Evolutionary conservation across 2,329 filamentous ascomycete genomes (phyloP), one percentile per base, ranked within the genome.

Genomic region (Fusarium tuaranense): DNA sequence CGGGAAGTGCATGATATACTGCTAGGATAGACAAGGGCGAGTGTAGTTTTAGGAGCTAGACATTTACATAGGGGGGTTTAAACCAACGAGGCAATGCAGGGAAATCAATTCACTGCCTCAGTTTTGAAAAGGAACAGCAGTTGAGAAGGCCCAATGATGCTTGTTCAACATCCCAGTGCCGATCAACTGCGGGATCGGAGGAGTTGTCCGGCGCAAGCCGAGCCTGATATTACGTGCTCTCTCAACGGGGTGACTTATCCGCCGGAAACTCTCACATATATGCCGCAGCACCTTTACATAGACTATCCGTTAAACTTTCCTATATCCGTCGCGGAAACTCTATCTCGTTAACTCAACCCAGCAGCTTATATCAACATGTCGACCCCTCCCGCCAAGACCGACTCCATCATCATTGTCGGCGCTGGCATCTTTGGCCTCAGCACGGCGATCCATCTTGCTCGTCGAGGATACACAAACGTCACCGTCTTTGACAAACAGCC

Each of bases 401-500:
- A 63, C 30, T 67, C 75, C 41, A 73, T 78, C 55, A 44, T 76
- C 66, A 70, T 79, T 25, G 70, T 79, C 14, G 78, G 78, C 4
- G 73, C 73, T 4, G 78, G 78, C 78, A 80, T 58, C 60, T 83
- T 84, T 38, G 83, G 84, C 2, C 80, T 83, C 5, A 81, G 81
- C 20, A 84, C 83, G 2, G 82, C 80, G 4, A 74, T 79, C 39
- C 78, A 82, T 57, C 76, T 82, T 12, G 74, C 78, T 6, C 69
- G 72, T 16, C 77, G 84, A 13, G 87, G 87, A 5, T 89, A 88
- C 75, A 80, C 22, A 7, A 81, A 86, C 68, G 81, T 89, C 30
- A 87, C 83, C 10, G 82, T 89, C 13, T 81, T 89, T 38, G 87
- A 89, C 74, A 83, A 82, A 70, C 85, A 88, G 72, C 83, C 20